phyloP scores from a whole-genome alignment of 805 yeast species.

The Wickerhamia fluorescens region DNA sequence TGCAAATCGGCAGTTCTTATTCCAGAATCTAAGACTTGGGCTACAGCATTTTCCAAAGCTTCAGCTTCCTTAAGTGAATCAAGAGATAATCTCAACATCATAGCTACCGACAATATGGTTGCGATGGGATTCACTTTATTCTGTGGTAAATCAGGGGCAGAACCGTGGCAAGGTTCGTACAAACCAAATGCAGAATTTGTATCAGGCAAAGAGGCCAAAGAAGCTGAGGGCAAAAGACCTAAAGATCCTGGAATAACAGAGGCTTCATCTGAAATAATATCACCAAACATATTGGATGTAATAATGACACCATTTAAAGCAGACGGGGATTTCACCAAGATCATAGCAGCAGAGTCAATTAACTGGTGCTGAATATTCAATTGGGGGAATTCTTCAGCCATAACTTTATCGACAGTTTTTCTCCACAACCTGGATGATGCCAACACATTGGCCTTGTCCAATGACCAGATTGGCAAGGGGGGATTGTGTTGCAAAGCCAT shows the following conservation, averaged over 20 bases:
- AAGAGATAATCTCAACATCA: slow-evolving; percentile 93
- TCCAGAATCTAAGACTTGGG: slow-evolving; percentile 71
- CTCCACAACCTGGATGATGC: slow-evolving; percentile 98
- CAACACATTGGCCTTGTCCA: slow-evolving; percentile 95
- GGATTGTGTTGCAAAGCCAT: slow-evolving; percentile 90
- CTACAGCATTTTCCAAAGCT: slow-evolving; percentile 84
- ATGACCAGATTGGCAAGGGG: slow-evolving; percentile 91
- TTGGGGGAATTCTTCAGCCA: slow-evolving; percentile 84
- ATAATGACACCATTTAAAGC: slow-evolving; percentile 87
- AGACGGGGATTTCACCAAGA: slow-evolving; percentile 84
- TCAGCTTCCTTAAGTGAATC: slow-evolving; percentile 78
- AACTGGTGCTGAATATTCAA: slow-evolving; percentile 85
- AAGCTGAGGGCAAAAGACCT: slow-evolving; percentile 93
- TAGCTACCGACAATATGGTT: slow-evolving; percentile 89
- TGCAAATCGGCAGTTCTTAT: slow-evolving; percentile 88
- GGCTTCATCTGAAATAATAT: slow-evolving; percentile 96
- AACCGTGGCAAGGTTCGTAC: slow-evolving; percentile 98
- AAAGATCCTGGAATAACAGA: slow-evolving; percentile 96
- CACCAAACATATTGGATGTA: slow-evolving; percentile 97
- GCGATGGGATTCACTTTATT: slow-evolving; percentile 95
- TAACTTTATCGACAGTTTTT: slow-evolving; percentile 80
- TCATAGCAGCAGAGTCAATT: slow-evolving; percentile 99
- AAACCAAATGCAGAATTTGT: slow-evolving; percentile 90
- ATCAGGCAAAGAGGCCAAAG: slow-evolving; percentile 95
- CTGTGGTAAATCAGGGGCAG: slow-evolving; percentile 88